Base-by-base conservation (phyloP, 257 asterid genomes). In the Solanum virginianum region DNA sequence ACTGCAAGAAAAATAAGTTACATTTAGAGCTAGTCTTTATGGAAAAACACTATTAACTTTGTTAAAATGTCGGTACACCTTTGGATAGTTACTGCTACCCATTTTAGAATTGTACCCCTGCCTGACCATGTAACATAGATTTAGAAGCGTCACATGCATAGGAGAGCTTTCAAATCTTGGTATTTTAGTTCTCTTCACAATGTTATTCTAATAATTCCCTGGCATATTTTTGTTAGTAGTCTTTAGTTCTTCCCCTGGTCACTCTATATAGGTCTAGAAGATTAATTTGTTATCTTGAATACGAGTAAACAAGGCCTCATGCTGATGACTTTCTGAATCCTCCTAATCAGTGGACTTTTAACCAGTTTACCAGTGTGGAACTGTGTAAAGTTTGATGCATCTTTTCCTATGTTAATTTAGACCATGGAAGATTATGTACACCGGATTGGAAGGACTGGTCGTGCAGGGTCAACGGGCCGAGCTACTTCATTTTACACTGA, bases 401-500 rank as follows among this genome's bases (percentile, higher is more conserved):
- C 80, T 80, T 51, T 69, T 51, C 84, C 85, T n/a, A 49, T 32
- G 16, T 87, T 54, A 86, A 85, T 85, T 62, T 84, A 92, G 97
- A 90, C 97, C 71, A 94, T 94, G 98, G 98, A 95, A 90, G 97
- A 95, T 87, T 95, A 94, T 83, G 97, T 95, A 45, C 98, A 94
- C 89, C 93, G 98, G 56, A 92, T 95, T 85, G 98, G 98, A 82
- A 90, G 98, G 87, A 95, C 98, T 17, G 98, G 98, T 74, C 98
- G 98, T 85, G 98, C 98, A 17, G 98, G 98, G 74, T 90, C 97
- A 77, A 93, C 98, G 36, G 98, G 98, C 86, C 92, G 88, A 89
- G 97, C 98, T 77, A 93, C 98, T 55, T 94, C 98, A 12, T 94
- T 93, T 87, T 93, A 92, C 81, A 93, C 93, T 41, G 98, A 95